phyloP scores from a whole-genome alignment of 495 filamentous ascomycete species.

The Penicillium nucicola region DNA sequence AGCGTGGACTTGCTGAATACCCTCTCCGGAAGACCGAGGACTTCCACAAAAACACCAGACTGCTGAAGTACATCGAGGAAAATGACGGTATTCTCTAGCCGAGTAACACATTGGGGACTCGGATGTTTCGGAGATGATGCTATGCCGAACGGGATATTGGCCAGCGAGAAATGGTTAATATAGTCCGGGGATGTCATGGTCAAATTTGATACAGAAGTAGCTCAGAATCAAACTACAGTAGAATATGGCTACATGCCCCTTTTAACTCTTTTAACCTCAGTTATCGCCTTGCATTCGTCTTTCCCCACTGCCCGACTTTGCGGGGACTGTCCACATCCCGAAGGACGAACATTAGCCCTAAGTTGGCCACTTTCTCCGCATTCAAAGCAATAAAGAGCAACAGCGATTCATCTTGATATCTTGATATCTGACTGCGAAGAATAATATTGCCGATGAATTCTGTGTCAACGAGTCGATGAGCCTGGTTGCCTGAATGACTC shows the following conservation, averaged over 20 bases:
- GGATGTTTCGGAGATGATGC: conserved; percentile 55
- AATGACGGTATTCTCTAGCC: conserved; percentile 25
- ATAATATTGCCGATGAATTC: too few relatives aligned
- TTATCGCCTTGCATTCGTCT: neutral
- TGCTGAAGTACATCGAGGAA: conserved; percentile 53
- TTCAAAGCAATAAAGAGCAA: neutral
- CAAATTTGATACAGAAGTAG: neutral
- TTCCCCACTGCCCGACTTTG: neutral
- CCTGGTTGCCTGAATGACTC: too few relatives aligned
- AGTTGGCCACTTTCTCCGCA: neutral
- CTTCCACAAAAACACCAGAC: conserved; percentile 21
- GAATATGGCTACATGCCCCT: neutral
- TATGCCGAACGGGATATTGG: conserved; percentile 85
- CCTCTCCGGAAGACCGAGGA: conserved; percentile 12
- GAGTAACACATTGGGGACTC: conserved; percentile 36
- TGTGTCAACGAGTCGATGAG: too few relatives aligned
- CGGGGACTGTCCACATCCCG: conserved; percentile 14
- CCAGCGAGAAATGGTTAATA: conserved; percentile 45
- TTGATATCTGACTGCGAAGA: too few relatives aligned
- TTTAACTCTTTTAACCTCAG: neutral
- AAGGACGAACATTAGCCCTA: conserved; percentile 6
- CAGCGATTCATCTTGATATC: too few relatives aligned
- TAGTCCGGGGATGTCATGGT: conserved; percentile 25
- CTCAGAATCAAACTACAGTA: neutral
- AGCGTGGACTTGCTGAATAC: conserved; percentile 52